phyloP scores from a whole-genome alignment of 371 early-diverging fungal genomes.

The Apophysomyces ossiformis region DNA sequence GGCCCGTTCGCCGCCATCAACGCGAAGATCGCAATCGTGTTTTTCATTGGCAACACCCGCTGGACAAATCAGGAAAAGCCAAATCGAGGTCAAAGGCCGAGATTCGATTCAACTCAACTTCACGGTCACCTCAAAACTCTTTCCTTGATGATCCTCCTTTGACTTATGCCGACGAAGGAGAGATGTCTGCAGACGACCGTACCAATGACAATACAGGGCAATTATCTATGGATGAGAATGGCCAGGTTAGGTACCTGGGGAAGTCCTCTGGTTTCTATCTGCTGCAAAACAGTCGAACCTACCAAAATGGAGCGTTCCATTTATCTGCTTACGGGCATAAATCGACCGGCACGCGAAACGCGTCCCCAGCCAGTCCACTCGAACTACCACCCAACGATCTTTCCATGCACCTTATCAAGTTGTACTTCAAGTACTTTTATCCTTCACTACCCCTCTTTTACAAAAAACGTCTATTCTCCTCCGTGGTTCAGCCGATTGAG shows the following conservation, averaged over 20 bases:
- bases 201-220: conserved; percentile 39
- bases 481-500: conserved; percentile 18
- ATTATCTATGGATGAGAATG: conserved; percentile 52
- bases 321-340: conserved; percentile 38
- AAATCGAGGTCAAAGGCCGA: neutral
- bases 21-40: conserved; percentile 20
- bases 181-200: conserved; percentile 12
- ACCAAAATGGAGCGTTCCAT: conserved; percentile 51
- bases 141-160: conserved; percentile 6
- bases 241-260: conserved; percentile 51
- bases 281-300: conserved; percentile 47
- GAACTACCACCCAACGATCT: conserved; percentile 59
- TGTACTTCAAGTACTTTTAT: conserved; percentile 63
- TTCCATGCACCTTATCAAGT: conserved; percentile 53
- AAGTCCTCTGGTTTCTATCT: conserved; percentile 55
- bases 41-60: neutral
- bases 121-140: neutral
- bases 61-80: conserved; percentile 5
- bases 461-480: conserved; percentile 28
- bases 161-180: neutral
- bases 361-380: conserved; percentile 22
- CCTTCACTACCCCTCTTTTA: conserved; percentile 61
- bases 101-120: neutral
- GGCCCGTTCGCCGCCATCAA: conserved; percentile 42
- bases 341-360: conserved; percentile 14